phyloP scores from a whole-genome alignment of 1,284 basidiomycete species.

The Malassezia sp. region DNA sequence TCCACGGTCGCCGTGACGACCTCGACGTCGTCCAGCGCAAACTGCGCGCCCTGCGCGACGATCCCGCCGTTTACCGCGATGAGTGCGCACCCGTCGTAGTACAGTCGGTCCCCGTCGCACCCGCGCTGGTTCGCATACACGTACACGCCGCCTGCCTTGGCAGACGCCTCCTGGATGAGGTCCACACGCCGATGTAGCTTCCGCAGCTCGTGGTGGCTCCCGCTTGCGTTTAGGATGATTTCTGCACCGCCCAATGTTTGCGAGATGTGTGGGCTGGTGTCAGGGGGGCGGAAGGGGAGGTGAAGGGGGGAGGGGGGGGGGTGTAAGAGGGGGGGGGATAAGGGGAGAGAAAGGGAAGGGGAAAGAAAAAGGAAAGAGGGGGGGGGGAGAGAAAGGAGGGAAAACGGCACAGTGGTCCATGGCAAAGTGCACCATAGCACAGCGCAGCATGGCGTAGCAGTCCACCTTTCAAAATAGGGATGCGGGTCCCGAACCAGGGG shows the following conservation, averaged over 20 bases:
- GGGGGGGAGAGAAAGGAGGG: too few species aligned
- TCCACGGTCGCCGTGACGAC: slow-evolving; percentile 90
- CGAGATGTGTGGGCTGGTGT: slow-evolving; percentile 87
- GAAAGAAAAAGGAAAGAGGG: too few species aligned
- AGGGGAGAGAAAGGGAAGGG: too few species aligned
- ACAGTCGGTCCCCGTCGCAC: slow-evolving; percentile 91
- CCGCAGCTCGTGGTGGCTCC: slow-evolving; percentile 90
- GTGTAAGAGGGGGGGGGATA: too few species aligned
- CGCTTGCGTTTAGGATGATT: slow-evolving; percentile 95
- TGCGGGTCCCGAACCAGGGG: too few species aligned
- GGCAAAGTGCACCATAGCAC: not conserved
- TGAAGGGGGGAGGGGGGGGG: slow-evolving; percentile 15
- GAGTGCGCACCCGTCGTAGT: slow-evolving; percentile 93
- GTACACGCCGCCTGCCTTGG: slow-evolving; percentile 93
- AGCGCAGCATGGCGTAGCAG: not conserved
- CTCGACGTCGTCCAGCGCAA: slow-evolving; percentile 87
- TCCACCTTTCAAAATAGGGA: not conserved
- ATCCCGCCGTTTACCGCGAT: slow-evolving; percentile 87
- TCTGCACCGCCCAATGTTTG: slow-evolving; percentile 98
- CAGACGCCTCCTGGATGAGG: slow-evolving; percentile 88
- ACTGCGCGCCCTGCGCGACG: slow-evolving; percentile 88
- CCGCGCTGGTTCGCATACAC: slow-evolving; percentile 98
- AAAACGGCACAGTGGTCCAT: too few species aligned
- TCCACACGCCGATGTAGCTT: slow-evolving; percentile 85
- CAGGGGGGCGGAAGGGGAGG: too few species aligned